These are phyloP conservation scores for Amanita molliuscula DNA, from an alignment of 768 basidiomycete genomes.

Conservation along the genomic window DNA sequence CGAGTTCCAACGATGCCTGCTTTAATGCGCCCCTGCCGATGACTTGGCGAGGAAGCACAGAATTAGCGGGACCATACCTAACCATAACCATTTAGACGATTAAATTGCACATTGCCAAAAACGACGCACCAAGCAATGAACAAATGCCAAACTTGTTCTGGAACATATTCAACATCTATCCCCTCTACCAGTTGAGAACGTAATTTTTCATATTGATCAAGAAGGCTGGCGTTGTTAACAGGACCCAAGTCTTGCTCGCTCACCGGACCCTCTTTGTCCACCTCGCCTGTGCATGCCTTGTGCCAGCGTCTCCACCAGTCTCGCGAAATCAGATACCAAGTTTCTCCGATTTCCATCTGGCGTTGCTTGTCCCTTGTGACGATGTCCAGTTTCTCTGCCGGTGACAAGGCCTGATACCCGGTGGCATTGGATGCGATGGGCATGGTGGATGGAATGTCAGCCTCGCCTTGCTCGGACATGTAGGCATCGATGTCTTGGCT, in stretches of 20 bases:
- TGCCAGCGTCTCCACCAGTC: constrained; percentile 71
- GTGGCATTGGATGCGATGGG: constrained; percentile 14
- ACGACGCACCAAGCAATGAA: constrained; percentile 58
- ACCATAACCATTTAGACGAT: neutral
- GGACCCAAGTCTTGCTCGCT: constrained; percentile 58
- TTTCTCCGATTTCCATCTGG: constrained; percentile 54
- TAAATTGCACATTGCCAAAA: neutral
- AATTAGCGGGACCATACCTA: constrained; percentile 63
- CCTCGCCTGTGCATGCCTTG: constrained; percentile 57
- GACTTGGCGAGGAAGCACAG: constrained; percentile 56
- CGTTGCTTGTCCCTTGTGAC: constrained; percentile 36
- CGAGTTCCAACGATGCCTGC: constrained; percentile 54
- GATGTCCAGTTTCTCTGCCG: constrained; percentile 36
- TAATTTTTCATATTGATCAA: constrained; percentile 45
- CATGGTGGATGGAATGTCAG: constrained; percentile 20
- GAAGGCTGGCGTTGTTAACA: constrained; percentile 62
- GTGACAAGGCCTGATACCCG: constrained; percentile 18
- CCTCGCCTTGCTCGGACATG: constrained; percentile 50
- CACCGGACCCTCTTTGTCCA: constrained; percentile 58
- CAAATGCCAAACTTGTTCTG: constrained; percentile 58
- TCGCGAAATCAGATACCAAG: constrained; percentile 68
- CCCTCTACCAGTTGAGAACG: constrained; percentile 41
- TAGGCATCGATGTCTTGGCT: constrained; percentile 57
- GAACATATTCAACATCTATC: constrained; percentile 67
- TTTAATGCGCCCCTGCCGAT: constrained; percentile 46